These are phyloP conservation scores for Aspergillus aculeatinus DNA, from an alignment of 2,329 filamentous ascomycete species.

Conservation along the genomic window DNA sequence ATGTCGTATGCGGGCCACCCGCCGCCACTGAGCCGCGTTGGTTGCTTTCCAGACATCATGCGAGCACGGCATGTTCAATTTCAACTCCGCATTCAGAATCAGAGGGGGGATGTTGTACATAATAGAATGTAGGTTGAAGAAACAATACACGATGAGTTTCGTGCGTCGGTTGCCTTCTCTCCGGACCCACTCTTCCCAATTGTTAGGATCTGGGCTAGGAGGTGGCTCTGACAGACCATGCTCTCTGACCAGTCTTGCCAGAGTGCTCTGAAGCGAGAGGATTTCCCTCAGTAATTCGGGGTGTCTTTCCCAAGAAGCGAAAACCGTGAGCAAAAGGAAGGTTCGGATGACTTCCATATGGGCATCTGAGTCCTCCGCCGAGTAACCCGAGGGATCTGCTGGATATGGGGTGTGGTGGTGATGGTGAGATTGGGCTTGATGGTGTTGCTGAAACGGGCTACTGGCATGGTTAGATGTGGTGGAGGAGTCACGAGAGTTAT, in stretches of 20 bases:
- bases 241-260: conserved; percentile 57
- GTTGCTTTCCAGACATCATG: conserved; percentile 57
- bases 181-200: conserved; percentile 55
- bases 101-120: conserved; percentile 62
- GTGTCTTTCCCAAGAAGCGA: conserved; percentile 61
- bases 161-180: conserved; percentile 55
- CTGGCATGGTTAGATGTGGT: conserved; percentile 42
- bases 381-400: conserved; percentile 35
- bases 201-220: conserved; percentile 43
- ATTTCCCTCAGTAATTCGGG: conserved; percentile 58
- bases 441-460: conserved; percentile 46
- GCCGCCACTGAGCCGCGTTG: conserved; percentile 52
- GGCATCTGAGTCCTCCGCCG: conserved; percentile 45
- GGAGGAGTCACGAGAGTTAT: conserved; percentile 43
- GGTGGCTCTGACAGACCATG: conserved; percentile 46
- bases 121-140: conserved; percentile 61
- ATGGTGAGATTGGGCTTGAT: conserved; percentile 27
- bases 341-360: conserved; percentile 53
- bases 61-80: conserved; percentile 55
- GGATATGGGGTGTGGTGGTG: conserved; percentile 27
- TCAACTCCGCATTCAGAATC: conserved; percentile 56
- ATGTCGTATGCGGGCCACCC: conserved; percentile 35
- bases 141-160: conserved; percentile 57
- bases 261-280: conserved; percentile 56
- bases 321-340: conserved; percentile 55